Base-by-base conservation (phyloP, 495 filamentous ascomycete genomes). In the Neurospora sp. region DNA sequence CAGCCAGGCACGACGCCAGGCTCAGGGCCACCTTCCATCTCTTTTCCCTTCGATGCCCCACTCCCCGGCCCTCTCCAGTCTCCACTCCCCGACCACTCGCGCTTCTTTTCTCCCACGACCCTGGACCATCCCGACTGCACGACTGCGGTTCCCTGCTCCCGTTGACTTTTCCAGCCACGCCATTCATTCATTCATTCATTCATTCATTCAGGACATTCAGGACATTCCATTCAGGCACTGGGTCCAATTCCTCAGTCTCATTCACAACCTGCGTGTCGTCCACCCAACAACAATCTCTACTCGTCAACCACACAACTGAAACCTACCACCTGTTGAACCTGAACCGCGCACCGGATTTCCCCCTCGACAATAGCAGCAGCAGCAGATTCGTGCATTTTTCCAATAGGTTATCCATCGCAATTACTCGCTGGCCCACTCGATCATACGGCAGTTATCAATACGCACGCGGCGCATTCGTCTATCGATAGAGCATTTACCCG, bases 151-250 rank as follows among this genome's bases (percentile, higher is more conserved):
- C 54, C 54, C 54, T 39, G 48, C 71, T 69, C 71, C 71, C 73
- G 54, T 62, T 69, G 70, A 74, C 71, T 78, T 78, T 80, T 79
- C 79, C 79, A 80, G 78, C 77, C 77, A 80, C 79, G 79, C 73
- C 38, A 73, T 75, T 72, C 48, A 39, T 69, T 71, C 48, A 31
- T 31, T 62, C 54, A 62, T 16, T 62, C 23, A 35, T 27, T 54
- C 46, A 27, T 2, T 46, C 18, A 31, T 62, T 31, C 54, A 18
- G 27, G 54, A 59, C n/a, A 31, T 31, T 31, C 27, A 31, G 54
- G 54, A 59, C 23, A 59, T 59, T 59, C 48, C 48, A 59, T 27
- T 27, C 54, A n/a, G 42, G 42, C 41, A 11, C 8, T 5, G 44
- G n/a, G n/a, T 9, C 46, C 46, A 54, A 54, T 12, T 54, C 20